Evolutionary conservation across 768 basidiomycete genomes (phyloP), one percentile per base, ranked within the genome.

Genomic region (Saitozyma sp.): DNA sequence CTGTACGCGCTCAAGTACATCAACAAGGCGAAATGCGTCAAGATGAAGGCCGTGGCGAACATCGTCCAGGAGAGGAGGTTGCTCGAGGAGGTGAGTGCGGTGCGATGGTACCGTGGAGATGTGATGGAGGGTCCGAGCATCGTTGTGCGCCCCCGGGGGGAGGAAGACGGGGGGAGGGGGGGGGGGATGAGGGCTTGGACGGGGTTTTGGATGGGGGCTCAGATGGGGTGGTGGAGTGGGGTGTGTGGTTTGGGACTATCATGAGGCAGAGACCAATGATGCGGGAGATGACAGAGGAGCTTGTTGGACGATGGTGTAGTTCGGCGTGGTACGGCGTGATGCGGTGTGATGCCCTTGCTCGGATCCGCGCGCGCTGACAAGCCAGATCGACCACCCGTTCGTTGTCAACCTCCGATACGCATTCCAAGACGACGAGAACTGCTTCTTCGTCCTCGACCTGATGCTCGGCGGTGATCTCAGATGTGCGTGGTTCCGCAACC

Each of bases 1-100:
- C 84, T 97, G 1, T 96, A 91, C 76, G 94, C 94, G 19, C 87
- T 97, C 81, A 98, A 98, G 77, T 97, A 98, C 82, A 93, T 98
- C 82, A 94, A 98, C 81, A 98, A 98, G 81, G 84, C 90, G 51
- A 88, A 87, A 75, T 96, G 92, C 79, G 88, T 92, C 63, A 88
- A 88, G 76, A 91, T 92, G 82, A 91, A 89, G 79, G 91, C 93
- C 10, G 85, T 94, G 9, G 90, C 89, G 29, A 94, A 96, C 77
- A 88, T 91, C 71, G 91, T 97, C 59, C 94, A 98, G 80, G 94
- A 97, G 80, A 86, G 94, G 39, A 84, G 91, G 54, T 82, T 98
- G 50, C 83, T 97, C 20, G 94, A 98, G 80, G 93, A 97, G 86
- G 93, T 90, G 53, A 63, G 80, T 52, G 51, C 20, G 10, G 17